These are phyloP conservation scores for Claviceps spartinae DNA, from an alignment of 2,329 filamentous ascomycete genomes.

Conservation along the genomic window DNA sequence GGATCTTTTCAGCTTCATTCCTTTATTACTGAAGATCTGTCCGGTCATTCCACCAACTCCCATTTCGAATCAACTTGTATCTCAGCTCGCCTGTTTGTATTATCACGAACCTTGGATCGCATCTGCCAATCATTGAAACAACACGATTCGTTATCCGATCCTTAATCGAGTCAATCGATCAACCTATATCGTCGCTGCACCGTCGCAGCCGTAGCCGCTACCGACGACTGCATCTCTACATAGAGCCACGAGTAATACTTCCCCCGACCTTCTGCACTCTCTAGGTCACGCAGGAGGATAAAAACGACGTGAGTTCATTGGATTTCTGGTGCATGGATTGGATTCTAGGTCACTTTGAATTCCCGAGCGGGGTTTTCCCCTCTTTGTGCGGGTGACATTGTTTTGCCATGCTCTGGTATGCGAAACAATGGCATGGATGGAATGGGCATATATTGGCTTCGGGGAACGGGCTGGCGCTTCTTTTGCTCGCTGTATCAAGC, in stretches of 20 bases:
- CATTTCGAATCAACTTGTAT: conserved; percentile 3
- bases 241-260: not conserved
- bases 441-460: not conserved
- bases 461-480: not conserved
- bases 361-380: not conserved
- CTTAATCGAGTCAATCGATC: not conserved
- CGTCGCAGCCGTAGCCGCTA: not conserved
- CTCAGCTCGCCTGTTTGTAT: conserved; percentile 1
- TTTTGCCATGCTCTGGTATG: conserved; percentile 3
- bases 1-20: conserved; percentile 16
- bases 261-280: not conserved
- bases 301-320: conserved; percentile 1
- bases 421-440: conserved; percentile 5
- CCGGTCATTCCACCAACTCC: conserved; percentile 20
- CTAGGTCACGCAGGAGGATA: not conserved
- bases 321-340: not conserved
- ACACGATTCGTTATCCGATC: not conserved
- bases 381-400: conserved; percentile 3
- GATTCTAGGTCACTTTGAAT: not conserved
- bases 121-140: not conserved
- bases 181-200: not conserved
- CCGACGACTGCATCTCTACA: not conserved
- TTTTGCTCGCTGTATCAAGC: not conserved
- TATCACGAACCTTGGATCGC: not conserved
- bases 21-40: conserved; percentile 23